phyloP scores from a whole-genome alignment of 2,329 filamentous ascomycete genomes.

The Trichoderma harzianum region DNA sequence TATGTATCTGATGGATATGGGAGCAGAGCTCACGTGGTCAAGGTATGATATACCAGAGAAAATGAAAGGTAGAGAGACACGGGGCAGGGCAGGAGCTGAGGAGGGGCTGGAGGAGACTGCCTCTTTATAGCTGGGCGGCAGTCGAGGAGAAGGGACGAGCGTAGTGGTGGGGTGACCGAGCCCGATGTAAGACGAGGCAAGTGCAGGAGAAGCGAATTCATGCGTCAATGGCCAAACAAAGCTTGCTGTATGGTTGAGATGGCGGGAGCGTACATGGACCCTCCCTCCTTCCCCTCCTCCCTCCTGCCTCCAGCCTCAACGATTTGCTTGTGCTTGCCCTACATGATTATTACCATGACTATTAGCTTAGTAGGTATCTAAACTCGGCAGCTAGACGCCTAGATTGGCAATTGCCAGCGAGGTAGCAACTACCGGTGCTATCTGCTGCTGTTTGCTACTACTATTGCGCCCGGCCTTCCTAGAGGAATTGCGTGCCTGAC shows the following conservation, averaged over 20 bases:
- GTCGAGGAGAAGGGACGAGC: not conserved
- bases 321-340: not conserved
- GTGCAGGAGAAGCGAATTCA: not conserved
- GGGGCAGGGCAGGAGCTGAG: not conserved
- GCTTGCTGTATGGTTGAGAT: not conserved
- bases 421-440: not conserved
- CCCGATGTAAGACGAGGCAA: conserved; percentile 6
- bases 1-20: not conserved
- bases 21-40: not conserved
- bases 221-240: not conserved
- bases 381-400: not conserved
- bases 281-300: not conserved
- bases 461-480: not conserved
- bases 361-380: too few species aligned
- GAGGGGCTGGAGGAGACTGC: not conserved
- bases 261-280: not conserved
- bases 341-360: not conserved
- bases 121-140: conserved; percentile 2
- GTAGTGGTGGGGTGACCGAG: conserved; percentile 11
- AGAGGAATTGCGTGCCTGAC: not conserved
- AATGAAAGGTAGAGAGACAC: not conserved
- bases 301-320: not conserved
- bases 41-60: not conserved
- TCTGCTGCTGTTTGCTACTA: not conserved
- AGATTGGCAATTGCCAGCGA: not conserved